Conservation (phyloP, 2,329 filamentous ascomycete genomes). For the Pseudocercospora eumusae region DNA sequence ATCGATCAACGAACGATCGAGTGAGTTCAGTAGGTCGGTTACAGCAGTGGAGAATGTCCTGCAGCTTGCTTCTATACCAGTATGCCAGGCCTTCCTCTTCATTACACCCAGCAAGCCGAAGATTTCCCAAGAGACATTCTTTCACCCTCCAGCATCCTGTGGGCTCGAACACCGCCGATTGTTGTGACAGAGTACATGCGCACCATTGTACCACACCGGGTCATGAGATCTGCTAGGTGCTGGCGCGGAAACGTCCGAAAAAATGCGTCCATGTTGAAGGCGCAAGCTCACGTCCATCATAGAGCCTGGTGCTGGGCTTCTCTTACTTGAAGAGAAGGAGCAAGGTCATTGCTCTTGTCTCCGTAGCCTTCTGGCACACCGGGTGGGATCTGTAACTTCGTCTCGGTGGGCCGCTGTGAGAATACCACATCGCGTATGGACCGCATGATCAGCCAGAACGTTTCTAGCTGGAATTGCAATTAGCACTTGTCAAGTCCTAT, state of each 20-base stretch:
- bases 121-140: too few relatives aligned
- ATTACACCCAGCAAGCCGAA: too few relatives aligned
- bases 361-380: conserved; percentile 15
- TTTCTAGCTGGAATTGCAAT: conserved; percentile 21
- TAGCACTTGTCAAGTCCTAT: neutral
- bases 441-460: conserved; percentile 23
- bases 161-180: too few relatives aligned
- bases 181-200: too few relatives aligned
- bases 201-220: too few relatives aligned
- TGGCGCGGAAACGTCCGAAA: too few relatives aligned
- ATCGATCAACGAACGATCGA: too few relatives aligned
- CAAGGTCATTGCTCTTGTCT: neutral
- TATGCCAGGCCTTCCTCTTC: neutral
- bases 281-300: neutral
- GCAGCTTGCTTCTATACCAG: neutral
- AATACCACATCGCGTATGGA: conserved; percentile 32
- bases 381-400: conserved; percentile 24
- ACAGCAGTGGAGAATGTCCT: neutral
- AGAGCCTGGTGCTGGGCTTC: neutral
- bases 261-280: neutral
- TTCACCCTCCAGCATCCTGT: too few relatives aligned
- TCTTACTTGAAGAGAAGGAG: neutral
- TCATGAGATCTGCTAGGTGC: too few relatives aligned
- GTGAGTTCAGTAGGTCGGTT: neutral
- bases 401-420: conserved; percentile 23